Evolutionary conservation across 2,329 filamentous ascomycete genomes (phyloP).

Genomic region (Emmonsia crescens): DNA sequence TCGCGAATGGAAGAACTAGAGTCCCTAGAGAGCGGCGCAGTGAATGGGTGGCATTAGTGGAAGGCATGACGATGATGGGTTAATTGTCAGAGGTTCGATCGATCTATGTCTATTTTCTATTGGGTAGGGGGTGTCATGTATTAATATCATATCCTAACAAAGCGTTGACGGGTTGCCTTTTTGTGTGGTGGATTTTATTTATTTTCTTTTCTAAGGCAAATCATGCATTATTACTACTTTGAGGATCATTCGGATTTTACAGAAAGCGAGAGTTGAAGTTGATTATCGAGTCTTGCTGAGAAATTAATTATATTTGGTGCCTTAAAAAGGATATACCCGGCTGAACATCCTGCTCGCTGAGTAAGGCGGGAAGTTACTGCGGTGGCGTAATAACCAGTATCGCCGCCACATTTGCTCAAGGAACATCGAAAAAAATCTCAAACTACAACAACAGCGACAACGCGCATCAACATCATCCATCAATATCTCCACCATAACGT

Average conservation of each 20-base stretch:
- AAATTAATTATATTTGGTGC: not conserved
- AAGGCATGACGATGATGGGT: not conserved
- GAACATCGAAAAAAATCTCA: slow-evolving; percentile 8
- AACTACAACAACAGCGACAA: not conserved
- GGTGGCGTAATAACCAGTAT: not conserved
- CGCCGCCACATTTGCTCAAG: not conserved
- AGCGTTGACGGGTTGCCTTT: not conserved
- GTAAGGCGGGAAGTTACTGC: not conserved
- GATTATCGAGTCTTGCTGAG: too few relatives aligned
- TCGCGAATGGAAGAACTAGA: slow-evolving; percentile 67
- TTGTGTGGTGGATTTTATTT: not conserved
- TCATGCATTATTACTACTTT: not conserved
- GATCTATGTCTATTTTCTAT: not conserved
- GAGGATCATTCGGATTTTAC: not conserved
- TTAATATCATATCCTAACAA: not conserved
- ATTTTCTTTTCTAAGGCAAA: not conserved
- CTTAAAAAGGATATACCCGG: not conserved
- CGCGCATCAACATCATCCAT: slow-evolving; percentile 11
- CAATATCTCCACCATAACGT: slow-evolving; percentile 13
- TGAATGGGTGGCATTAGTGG: slow-evolving; percentile 30
- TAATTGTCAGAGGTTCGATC: too few relatives aligned
- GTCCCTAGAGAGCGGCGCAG: slow-evolving; percentile 35
- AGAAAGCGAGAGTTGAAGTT: not conserved
- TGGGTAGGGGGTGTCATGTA: slow-evolving; percentile 1
- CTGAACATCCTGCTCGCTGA: not conserved